Conservation (phyloP, 768 basidiomycete genomes). For the Dacryopinax spathularia region DNA sequence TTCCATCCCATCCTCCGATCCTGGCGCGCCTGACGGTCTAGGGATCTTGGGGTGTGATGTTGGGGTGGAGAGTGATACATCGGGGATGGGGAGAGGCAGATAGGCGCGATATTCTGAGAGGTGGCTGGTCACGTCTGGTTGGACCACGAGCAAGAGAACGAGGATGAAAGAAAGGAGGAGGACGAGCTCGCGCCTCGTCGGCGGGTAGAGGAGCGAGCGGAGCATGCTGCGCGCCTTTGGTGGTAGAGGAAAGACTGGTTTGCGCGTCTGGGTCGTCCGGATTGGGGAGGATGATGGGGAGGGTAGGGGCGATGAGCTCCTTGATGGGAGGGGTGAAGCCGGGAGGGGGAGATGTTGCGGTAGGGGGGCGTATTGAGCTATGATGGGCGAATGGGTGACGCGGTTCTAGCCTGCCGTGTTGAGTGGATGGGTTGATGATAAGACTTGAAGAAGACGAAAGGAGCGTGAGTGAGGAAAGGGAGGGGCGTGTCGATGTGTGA, state of each 20-base stretch:
- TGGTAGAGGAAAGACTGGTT: background rate
- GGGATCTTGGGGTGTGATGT: constrained; percentile 11
- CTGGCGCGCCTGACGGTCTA: constrained; percentile 6
- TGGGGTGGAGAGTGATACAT: constrained; percentile 8
- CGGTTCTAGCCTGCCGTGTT: too few species aligned
- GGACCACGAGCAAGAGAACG: constrained; percentile 35
- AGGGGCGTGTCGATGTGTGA: background rate
- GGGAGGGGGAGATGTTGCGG: background rate
- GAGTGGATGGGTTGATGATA: too few species aligned
- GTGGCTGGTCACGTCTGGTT: constrained; percentile 20
- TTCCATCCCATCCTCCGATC: constrained; percentile 3
- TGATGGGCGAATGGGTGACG: background rate
- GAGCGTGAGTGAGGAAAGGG: too few species aligned
- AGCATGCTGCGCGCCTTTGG: background rate
- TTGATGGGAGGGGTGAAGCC: background rate
- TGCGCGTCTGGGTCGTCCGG: constrained; percentile 9
- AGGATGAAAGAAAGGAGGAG: constrained; percentile 38
- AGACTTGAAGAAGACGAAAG: too few species aligned
- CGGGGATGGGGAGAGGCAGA: constrained; percentile 6
- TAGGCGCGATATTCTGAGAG: constrained; percentile 11
- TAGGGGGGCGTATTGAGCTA: background rate
- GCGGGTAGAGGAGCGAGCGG: constrained; percentile 17
- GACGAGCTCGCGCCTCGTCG: constrained; percentile 42
- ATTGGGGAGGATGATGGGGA: background rate
- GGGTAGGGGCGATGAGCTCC: constrained; percentile 1